These are phyloP conservation scores for Solanum hybrid DNA, from an alignment of 305 asterid genomes.

Conservation along the genomic window DNA sequence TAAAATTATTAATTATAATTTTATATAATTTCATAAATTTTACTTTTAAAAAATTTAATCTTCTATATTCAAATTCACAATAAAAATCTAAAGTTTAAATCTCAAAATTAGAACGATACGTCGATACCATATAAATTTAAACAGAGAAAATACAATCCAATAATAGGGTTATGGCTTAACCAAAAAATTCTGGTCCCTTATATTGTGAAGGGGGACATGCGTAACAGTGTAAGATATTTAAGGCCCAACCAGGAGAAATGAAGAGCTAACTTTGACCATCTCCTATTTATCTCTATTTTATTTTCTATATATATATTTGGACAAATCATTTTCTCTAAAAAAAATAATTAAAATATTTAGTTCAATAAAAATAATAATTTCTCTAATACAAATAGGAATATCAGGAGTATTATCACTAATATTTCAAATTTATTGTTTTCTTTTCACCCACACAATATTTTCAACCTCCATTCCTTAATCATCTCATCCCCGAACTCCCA, in stretches of 20 bases:
- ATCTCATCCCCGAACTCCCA: background rate
- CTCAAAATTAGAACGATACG: background rate
- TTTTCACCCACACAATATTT: background rate
- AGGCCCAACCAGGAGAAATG: background rate
- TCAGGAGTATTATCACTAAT: background rate
- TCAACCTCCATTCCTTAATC: background rate
- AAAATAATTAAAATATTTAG: too few relatives aligned
- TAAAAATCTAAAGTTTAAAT: too few relatives aligned
- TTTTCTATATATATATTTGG: too few relatives aligned
- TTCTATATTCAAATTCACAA: too few relatives aligned
- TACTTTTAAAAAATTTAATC: too few relatives aligned
- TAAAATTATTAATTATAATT: too few relatives aligned
- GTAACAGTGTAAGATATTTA: background rate
- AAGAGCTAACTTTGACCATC: background rate
- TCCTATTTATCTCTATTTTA: too few relatives aligned
- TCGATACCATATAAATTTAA: background rate
- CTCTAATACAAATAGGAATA: background rate
- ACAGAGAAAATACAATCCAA: background rate
- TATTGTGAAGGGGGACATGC: background rate
- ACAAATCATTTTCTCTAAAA: background rate
- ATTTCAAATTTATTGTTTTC: too few relatives aligned
- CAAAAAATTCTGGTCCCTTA: background rate
- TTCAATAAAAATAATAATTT: too few relatives aligned
- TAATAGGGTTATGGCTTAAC: background rate
- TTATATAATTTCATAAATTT: too few relatives aligned